Base-by-base conservation (phyloP, 2,329 filamentous ascomycete genomes). In the Huntiella savannae region DNA sequence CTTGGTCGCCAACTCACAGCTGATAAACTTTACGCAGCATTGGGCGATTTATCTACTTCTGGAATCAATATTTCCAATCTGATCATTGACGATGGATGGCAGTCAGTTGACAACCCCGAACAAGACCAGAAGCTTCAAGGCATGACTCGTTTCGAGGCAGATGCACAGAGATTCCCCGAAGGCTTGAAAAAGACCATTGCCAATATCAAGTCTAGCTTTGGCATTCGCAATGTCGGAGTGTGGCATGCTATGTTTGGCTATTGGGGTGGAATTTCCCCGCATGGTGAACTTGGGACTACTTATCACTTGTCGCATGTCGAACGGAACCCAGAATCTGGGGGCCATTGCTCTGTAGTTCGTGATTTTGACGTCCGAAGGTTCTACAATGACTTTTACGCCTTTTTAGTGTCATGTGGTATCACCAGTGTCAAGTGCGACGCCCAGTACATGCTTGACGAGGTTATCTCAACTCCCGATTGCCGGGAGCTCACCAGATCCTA, bases 31-130 rank as follows among this genome's bases (percentile, higher is more conserved):
- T 66, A 86, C 10, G 61, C 75, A 36, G 85, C 87, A 1, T 65
- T 96, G 1, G 75, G 85, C 49, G 69, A 71, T 1, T 64, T 98
- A 8, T 71, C 77, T 4, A 66, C 75, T 28, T 71, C 82, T 47
- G 72, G 78, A 1, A 83, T 98, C 55, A 77, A 80, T 37, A 70
- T 96, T 40, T 79, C 77, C 0, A 93, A 78, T 55, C 68, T 98
- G 2, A 94, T 96, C 51, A 93, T 98, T 51, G 91, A 98, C 54
- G 91, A 98, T 57, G 93, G 92, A 55, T 98, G 91, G 91, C 87
- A 94, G 60, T 75, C 79, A 6, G 69, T 93, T 40, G 75, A 73
- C 52, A 62, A 67, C 28, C 54, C 57, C 17, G 67, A 68, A 0
- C 56, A 66, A 4, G 64, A 66, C 13, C 69, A 74, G 51, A 75